Percentiles rank a stretch among this genome's conserved stretches.
phyloP scores from a whole-genome alignment of 345 rosid genomes.

The Sapria himalayana region DNA sequence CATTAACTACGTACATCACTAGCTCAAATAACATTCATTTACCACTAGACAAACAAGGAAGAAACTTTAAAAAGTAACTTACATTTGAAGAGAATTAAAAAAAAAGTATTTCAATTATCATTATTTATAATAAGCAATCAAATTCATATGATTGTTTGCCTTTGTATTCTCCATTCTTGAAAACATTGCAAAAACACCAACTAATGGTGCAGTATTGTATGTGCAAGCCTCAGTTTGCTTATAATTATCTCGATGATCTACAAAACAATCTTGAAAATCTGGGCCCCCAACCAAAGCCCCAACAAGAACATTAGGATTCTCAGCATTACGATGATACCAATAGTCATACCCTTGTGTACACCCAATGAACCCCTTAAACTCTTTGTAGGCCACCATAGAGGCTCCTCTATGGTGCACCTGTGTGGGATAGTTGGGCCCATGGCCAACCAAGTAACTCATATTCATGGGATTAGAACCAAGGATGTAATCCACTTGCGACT shows the following conservation, averaged over 20 bases:
- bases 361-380: conserved; percentile 65
- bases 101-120: too few species aligned
- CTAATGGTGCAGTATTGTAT: conserved; percentile 32
- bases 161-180: conserved; percentile 22
- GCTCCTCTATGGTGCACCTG: conserved; percentile 92
- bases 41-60: too few species aligned
- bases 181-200: conserved; percentile 40
- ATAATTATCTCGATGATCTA: conserved; percentile 23
- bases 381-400: conserved; percentile 54
- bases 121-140: too few species aligned
- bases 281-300: conserved; percentile 64
- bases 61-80: too few species aligned
- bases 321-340: conserved; percentile 16
- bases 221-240: conserved; percentile 45
- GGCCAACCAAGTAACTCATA: conserved; percentile 74
- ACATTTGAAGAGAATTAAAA: too few species aligned
- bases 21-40: too few species aligned
- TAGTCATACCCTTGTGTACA: conserved; percentile 75
- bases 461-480: conserved; percentile 66
- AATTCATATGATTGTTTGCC: too few species aligned
- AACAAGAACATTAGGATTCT: conserved; percentile 26
- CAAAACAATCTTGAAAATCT: conserved; percentile 19
- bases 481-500: conserved; percentile 70
- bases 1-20: too few species aligned
- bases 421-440: conserved; percentile 41